Percentiles rank a stretch among this genome's conserved stretches.
phyloP scores from a whole-genome alignment of 192 early-diverging fungal species.

The Backusella macrospora region DNA sequence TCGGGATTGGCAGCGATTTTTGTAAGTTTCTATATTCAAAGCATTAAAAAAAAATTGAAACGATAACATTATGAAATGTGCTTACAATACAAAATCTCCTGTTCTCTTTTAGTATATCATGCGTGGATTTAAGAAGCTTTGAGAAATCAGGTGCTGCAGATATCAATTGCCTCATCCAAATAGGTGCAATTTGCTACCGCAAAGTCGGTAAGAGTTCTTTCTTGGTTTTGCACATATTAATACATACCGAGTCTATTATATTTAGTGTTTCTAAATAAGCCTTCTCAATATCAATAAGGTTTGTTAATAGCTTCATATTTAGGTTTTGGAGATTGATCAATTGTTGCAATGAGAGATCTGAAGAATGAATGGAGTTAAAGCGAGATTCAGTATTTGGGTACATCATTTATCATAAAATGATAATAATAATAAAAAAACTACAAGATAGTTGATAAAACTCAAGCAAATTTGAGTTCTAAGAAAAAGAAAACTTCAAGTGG shows the following conservation, averaged over 20 bases:
- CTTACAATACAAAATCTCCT: constrained; percentile 48
- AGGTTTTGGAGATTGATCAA: background rate
- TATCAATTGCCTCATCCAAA: constrained; percentile 46
- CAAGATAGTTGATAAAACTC: background rate
- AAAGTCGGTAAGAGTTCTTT: background rate
- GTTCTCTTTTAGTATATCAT: constrained; percentile 53
- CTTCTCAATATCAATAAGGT: constrained; percentile 57
- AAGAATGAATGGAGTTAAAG: background rate
- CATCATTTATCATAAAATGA: background rate
- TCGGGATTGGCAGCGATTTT: constrained; percentile 40
- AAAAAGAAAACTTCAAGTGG: background rate
- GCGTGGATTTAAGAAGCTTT: constrained; percentile 43
- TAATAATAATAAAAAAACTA: background rate
- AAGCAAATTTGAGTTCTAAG: background rate
- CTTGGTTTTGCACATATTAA: background rate
- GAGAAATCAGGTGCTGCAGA: constrained; percentile 54
- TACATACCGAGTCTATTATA: constrained; percentile 50
- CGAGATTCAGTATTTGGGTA: background rate
- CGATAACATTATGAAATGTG: background rate
- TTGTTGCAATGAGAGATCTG: constrained; percentile 24
- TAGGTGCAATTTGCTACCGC: constrained; percentile 51
- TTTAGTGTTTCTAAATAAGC: constrained; percentile 53
- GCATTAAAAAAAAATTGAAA: background rate
- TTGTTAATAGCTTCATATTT: constrained; percentile 45
- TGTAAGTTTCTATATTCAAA: constrained; percentile 35